Base-by-base conservation (phyloP, 2,329 filamentous ascomycete genomes). In the Pezicula rhizophila region DNA sequence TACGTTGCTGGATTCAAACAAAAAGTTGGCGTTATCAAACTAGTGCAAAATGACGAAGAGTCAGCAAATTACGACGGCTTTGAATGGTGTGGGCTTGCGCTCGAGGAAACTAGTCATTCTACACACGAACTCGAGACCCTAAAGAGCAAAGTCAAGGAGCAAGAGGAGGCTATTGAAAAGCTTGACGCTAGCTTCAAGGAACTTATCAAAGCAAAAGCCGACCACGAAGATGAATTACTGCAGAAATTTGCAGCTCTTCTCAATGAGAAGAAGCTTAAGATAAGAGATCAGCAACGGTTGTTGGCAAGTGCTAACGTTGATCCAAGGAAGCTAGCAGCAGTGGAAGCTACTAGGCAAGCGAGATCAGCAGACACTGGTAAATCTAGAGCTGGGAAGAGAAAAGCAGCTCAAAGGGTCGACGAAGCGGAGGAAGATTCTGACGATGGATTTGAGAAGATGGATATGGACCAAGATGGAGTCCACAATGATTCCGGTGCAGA, bases 181-280 rank as follows among this genome's bases (percentile, higher is more conserved):
- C 73, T 91, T 26, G 77, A 77, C 56, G 68, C 68, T 4, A 82
- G 86, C 59, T 69, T 90, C 1, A 76, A 84, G 4, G 82, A 87
- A 57, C 74, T 91, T 14, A 73, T 84, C 42, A 72, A 73, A 47
- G 73, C 80, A 12, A 90, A 90, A 62, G 73, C 78, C 42, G 77
- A 79, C 15, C 77, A 88, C 53, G 86, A 91, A 65, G 74, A 75
- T 1, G 74, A 76, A 15, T 68, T 91, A 48, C 67, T 91, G 1
- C 77, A 79, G 52, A 89, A 88, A 62, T 89, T 89, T 57, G 76
- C 79, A 47, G 72, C 79, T 48, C 70, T 92, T 2, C 69, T 91
- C 1, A 91, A 91, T 57, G 80, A 85, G 64, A 92, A 92, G 70
- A 91, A 91, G 66, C 71, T 84, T 46, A 90, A 87, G 67, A 90